Conservation (phyloP, 352 stramenopile species). For the Thalassiosira hispida region DNA sequence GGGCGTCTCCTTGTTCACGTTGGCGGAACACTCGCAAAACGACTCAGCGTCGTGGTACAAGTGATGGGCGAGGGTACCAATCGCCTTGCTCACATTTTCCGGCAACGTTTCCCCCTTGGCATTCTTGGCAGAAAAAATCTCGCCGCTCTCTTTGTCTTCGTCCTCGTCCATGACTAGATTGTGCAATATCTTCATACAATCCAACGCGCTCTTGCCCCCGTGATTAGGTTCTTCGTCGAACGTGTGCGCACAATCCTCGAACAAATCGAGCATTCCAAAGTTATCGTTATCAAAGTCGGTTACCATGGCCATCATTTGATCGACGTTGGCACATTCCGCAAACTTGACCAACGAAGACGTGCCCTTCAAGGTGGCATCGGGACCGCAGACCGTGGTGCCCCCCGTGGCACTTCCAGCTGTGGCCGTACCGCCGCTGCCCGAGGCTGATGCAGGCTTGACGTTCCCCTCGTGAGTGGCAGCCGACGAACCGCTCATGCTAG, state of each 20-base stretch:
- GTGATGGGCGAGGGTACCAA: slow-evolving; percentile 62
- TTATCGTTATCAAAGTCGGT: slow-evolving; percentile 84
- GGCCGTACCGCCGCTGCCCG: slow-evolving; percentile 7
- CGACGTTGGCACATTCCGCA: slow-evolving; percentile 67
- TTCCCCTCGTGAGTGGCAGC: slow-evolving; percentile 36
- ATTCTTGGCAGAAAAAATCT: slow-evolving; percentile 29
- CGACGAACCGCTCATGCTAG: slow-evolving; percentile 27
- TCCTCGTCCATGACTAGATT: slow-evolving; percentile 63
- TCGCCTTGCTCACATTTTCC: slow-evolving; percentile 57
- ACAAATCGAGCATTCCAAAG: slow-evolving; percentile 81
- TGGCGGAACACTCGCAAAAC: slow-evolving; percentile 77
- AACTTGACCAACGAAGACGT: slow-evolving; percentile 68
- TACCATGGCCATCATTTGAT: slow-evolving; percentile 69
- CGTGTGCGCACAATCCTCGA: slow-evolving; percentile 79
- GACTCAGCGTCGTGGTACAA: slow-evolving; percentile 72
- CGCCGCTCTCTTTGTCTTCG: slow-evolving; percentile 17
- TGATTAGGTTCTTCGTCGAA: slow-evolving; percentile 64
- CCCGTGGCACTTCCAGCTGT: slow-evolving; percentile 23
- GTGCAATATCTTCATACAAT: slow-evolving; percentile 80
- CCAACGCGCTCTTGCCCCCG: slow-evolving; percentile 70
- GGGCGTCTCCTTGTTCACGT: slow-evolving; percentile 62
- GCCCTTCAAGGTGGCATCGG: slow-evolving; percentile 64
- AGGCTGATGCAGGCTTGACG: slow-evolving; percentile 38
- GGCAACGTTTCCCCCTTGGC: slow-evolving; percentile 30
- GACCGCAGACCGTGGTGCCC: slow-evolving; percentile 50